Conservation (phyloP, 208 protist genomes). For the Trichomonas tenax region DNA sequence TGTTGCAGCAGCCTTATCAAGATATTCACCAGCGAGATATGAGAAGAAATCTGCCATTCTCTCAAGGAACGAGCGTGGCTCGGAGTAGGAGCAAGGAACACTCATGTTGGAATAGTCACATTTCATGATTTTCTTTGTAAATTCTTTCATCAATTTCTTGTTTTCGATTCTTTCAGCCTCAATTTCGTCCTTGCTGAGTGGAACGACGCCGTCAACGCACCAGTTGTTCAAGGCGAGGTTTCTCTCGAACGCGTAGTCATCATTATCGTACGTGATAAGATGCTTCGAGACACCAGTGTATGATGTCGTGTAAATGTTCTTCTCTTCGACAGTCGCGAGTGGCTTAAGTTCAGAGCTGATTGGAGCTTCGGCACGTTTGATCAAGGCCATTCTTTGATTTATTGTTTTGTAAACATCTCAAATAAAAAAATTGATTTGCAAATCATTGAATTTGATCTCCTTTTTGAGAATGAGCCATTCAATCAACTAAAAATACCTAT, state of each 20-base stretch:
- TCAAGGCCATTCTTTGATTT: no score
- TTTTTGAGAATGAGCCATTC: no score
- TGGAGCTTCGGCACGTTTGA: background rate
- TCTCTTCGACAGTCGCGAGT: background rate
- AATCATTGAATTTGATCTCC: no score
- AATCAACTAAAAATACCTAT: no score
- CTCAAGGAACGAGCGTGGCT: conserved; percentile 26
- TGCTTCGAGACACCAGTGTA: background rate
- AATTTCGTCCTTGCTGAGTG: background rate
- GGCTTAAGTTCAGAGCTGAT: background rate
- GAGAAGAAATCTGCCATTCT: conserved; percentile 22
- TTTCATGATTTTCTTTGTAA: background rate
- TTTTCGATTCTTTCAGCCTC: background rate
- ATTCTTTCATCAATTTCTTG: background rate
- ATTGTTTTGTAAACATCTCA: no score
- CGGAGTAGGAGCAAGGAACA: conserved; percentile 18
- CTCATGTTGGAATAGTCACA: background rate
- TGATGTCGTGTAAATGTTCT: background rate
- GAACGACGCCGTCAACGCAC: background rate
- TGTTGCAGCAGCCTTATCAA: background rate
- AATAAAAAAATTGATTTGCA: no score
- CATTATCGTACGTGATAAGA: background rate
- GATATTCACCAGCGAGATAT: background rate
- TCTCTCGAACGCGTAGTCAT: background rate
- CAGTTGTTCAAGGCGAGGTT: background rate